phyloP scores from a whole-genome alignment of 257 asterid genomes.

The Lantana camara region DNA sequence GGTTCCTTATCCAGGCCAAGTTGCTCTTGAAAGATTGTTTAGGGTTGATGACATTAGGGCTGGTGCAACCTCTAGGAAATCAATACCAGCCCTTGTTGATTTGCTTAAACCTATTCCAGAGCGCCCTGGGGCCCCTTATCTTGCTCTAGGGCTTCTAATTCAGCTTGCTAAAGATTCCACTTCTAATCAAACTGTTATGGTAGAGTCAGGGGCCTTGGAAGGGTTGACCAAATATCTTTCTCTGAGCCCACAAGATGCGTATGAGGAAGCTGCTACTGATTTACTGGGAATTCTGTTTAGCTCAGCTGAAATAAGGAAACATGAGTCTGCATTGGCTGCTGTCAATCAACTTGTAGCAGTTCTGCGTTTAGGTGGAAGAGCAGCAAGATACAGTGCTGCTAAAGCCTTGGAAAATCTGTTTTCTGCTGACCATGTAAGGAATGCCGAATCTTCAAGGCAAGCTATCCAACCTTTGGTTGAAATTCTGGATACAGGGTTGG shows the following conservation, averaged over 20 bases:
- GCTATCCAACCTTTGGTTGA: conserved; percentile 98
- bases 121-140: conserved; percentile 98
- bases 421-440: conserved; percentile 93
- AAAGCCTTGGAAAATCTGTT: conserved; percentile 94
- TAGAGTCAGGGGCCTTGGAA: conserved; percentile 94
- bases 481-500: conserved; percentile 85
- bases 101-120: conserved; percentile 96
- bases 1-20: conserved; percentile 90
- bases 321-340: conserved; percentile 95
- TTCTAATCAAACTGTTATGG: conserved; percentile 89
- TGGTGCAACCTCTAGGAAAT: conserved; percentile 97
- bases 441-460: conserved; percentile 93
- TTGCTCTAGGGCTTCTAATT: conserved; percentile 85
- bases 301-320: conserved; percentile 94
- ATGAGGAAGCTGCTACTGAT: conserved; percentile 99
- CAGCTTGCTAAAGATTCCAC: conserved; percentile 89
- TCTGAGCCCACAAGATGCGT: conserved; percentile 92
- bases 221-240: conserved; percentile 94
- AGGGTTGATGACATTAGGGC: conserved; percentile 95
- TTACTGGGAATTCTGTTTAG: conserved; percentile 86
- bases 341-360: conserved; percentile 96
- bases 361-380: conserved; percentile 95
- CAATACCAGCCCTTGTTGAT: conserved; percentile 95
- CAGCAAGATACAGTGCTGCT: conserved; percentile 96
- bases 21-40: conserved; percentile 92